Percentiles rank a stretch among this genome's conserved stretches.
Conservation (phyloP, 345 rosid genomes). For the Mallotus nudiflorus region DNA sequence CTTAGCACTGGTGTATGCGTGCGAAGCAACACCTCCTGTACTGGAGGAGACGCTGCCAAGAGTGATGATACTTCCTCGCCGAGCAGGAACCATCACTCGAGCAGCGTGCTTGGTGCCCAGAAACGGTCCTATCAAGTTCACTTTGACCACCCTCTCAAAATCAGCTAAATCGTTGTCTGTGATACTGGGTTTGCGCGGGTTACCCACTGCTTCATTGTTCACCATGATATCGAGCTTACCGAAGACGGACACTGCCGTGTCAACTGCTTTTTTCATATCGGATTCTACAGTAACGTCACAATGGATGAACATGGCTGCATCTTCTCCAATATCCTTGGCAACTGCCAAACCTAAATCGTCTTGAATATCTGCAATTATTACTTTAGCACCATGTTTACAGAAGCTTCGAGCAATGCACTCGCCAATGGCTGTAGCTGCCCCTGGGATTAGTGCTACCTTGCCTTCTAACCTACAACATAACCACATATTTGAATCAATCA, state of each 20-base stretch:
- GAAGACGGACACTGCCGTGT: conserved; percentile 12
- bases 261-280: conserved; percentile 3
- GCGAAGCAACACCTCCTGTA: conserved; percentile 7
- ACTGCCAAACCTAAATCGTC: neutral
- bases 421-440: neutral
- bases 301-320: neutral
- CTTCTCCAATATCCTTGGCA: neutral
- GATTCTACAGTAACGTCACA: conserved; percentile 13
- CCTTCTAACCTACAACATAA: conserved; percentile 7
- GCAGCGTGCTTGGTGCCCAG: conserved; percentile 41
- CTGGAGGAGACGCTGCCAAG: conserved; percentile 5
- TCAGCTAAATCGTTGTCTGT: conserved; percentile 6
- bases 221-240: conserved; percentile 43
- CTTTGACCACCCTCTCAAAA: conserved; percentile 13
- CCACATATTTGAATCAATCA: too few species aligned
- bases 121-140: conserved; percentile 22
- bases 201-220: conserved; percentile 28
- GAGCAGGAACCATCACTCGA: conserved; percentile 29
- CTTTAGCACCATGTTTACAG: conserved; percentile 9
- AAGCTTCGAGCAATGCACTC: conserved; percentile 2
- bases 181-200: neutral
- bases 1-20: conserved; percentile 11
- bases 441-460: neutral
- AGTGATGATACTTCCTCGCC: conserved; percentile 19
- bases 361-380: conserved; percentile 6